Conservation (phyloP, 768 basidiomycete species). For the Suillus sp. region DNA sequence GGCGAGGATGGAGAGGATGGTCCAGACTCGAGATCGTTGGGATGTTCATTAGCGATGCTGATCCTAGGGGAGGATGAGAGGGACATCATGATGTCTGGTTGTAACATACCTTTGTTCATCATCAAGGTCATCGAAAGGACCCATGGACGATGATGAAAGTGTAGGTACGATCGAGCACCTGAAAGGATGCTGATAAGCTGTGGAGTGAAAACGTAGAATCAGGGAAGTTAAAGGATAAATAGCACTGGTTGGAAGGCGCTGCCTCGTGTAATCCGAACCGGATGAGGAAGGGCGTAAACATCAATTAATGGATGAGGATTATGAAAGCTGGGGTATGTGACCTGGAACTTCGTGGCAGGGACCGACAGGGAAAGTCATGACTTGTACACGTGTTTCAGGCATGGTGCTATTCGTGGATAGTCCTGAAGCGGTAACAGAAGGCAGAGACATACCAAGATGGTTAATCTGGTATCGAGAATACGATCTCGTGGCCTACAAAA, state of each 20-base stretch:
- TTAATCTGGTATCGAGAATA: constrained; percentile 1
- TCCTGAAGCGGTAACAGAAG: constrained; percentile 2
- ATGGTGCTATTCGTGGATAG: constrained; percentile 24
- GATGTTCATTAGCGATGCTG: constrained; percentile 29
- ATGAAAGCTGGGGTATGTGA: constrained; percentile 18
- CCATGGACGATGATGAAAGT: constrained; percentile 25
- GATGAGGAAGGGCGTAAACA: constrained; percentile 20
- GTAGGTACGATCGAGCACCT: constrained; percentile 15
- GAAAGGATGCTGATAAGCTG: constrained; percentile 9
- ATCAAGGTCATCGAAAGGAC: constrained; percentile 28
- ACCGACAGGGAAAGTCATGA: constrained; percentile 20
- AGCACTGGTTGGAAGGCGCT: constrained; percentile 14
- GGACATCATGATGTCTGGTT: constrained; percentile 1
- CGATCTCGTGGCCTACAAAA: not conserved
- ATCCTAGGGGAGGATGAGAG: constrained; percentile 20
- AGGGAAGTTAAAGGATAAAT: constrained; percentile 14
- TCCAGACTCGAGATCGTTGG: constrained; percentile 33
- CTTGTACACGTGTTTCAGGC: constrained; percentile 29
- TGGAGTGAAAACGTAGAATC: constrained; percentile 5
- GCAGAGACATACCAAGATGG: not conserved
- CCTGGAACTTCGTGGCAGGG: constrained; percentile 6
- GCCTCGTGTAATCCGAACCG: constrained; percentile 32
- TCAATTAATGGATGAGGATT: constrained; percentile 16
- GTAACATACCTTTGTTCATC: constrained; percentile 30
- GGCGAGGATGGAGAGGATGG: constrained; percentile 29